phyloP scores from a whole-genome alignment of 75 land plant species.

The Ceratopteris richardii region DNA sequence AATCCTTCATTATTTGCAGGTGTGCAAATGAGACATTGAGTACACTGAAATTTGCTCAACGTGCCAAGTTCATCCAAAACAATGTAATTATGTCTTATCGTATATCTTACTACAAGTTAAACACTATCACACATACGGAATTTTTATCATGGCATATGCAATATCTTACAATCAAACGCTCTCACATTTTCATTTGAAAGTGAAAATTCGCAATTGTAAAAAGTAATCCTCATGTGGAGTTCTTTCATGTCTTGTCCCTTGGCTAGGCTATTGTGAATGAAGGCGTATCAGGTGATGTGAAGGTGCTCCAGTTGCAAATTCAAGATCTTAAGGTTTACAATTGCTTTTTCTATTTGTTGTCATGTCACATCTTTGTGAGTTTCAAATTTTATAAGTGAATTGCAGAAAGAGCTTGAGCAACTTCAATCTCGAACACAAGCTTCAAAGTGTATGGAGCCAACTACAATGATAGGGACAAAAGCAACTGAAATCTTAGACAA shows the following conservation, averaged over 20 bases:
- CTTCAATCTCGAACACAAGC: background rate
- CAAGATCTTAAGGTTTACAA: conserved; percentile 28
- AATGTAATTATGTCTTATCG: conserved; percentile 49
- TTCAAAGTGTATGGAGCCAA: background rate
- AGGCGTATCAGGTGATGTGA: conserved; percentile 29
- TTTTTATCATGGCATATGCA: background rate
- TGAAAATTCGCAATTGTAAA: too few species aligned
- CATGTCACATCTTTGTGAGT: too few species aligned
- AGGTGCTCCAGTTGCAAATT: conserved; percentile 23
- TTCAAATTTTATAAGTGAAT: background rate
- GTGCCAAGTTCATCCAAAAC: conserved; percentile 94
- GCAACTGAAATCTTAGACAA: background rate
- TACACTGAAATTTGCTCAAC: conserved; percentile 95
- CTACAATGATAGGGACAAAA: background rate
- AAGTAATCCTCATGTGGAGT: too few species aligned
- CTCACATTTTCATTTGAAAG: background rate
- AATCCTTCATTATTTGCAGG: conserved; percentile 31
- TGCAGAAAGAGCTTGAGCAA: conserved; percentile 2
- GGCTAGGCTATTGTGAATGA: conserved; percentile 34
- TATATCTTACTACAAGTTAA: background rate
- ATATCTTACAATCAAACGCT: background rate
- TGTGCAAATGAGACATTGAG: conserved; percentile 87
- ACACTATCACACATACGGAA: background rate
- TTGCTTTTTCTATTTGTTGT: background rate
- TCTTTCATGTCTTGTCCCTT: background rate